These are phyloP conservation scores for Chondrostereum purpureum DNA, from an alignment of 1,284 basidiomycete species.

Conservation along the genomic window DNA sequence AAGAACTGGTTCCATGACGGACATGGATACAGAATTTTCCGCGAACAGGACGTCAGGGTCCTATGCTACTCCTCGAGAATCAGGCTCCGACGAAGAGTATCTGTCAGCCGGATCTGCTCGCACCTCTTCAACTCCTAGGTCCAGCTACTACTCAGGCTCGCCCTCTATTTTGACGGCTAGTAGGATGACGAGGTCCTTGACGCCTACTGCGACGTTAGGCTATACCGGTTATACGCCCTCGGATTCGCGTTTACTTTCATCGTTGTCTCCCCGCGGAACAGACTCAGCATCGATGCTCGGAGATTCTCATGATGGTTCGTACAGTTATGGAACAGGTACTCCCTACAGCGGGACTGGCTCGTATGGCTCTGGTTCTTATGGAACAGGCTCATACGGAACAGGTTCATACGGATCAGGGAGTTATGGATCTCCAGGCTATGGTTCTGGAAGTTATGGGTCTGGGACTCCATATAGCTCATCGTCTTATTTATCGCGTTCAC, in stretches of 20 bases:
- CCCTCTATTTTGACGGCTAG: neutral
- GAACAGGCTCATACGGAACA: neutral
- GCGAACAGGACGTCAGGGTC: constrained; percentile 7
- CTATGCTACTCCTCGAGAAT: constrained; percentile 1
- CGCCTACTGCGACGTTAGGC: neutral
- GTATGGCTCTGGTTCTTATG: neutral
- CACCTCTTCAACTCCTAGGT: constrained; percentile 13
- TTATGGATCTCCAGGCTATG: no score
- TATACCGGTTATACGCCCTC: constrained; percentile 24
- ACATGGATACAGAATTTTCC: constrained; percentile 65
- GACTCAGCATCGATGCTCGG: constrained; percentile 51
- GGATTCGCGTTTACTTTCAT: constrained; percentile 41
- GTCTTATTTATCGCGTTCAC: constrained; percentile 16
- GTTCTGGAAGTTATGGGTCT: neutral
- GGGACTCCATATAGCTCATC: constrained; percentile 17
- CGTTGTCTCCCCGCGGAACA: constrained; percentile 48
- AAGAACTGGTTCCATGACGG: constrained; percentile 69
- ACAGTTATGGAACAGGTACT: constrained; percentile 19
- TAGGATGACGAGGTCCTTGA: constrained; percentile 15
- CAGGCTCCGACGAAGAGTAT: constrained; percentile 44
- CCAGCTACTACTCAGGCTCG: constrained; percentile 26
- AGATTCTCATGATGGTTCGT: constrained; percentile 44
- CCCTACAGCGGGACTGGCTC: constrained; percentile 27
- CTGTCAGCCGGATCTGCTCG: constrained; percentile 36
- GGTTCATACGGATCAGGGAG: no score